These are phyloP conservation scores for Rhododendron mucronatum DNA, from an alignment of 148 eudicot genomes.

Conservation along the genomic window DNA sequence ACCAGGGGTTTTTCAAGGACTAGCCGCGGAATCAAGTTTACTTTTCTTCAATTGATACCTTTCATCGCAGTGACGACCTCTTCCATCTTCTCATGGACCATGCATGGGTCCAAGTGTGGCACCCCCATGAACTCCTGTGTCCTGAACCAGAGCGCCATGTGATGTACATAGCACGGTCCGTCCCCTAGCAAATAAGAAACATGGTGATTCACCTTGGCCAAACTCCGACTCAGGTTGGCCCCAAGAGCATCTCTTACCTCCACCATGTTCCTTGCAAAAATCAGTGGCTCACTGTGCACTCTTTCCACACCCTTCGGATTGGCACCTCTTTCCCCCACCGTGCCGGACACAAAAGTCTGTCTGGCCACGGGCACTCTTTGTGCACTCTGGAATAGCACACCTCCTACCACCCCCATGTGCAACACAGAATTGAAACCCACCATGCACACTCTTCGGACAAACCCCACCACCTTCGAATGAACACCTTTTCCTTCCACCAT, in stretches of 20 bases:
- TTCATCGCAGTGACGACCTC: conserved; percentile 19
- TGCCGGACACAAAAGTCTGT: conserved; percentile 72
- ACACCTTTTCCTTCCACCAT: too few relatives aligned
- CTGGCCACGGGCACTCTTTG: conserved; percentile 49
- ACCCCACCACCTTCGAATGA: too few relatives aligned
- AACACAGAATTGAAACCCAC: conserved; percentile 79
- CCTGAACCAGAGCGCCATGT: conserved; percentile 83
- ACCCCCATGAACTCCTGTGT: conserved; percentile 89
- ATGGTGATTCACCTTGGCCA: too few relatives aligned
- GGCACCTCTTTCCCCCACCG: too few relatives aligned
- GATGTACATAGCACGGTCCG: neutral
- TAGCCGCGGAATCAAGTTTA: too few relatives aligned
- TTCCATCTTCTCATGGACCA: conserved; percentile 37
- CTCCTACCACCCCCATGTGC: conserved; percentile 97
- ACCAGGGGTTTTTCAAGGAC: too few relatives aligned
- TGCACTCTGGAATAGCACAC: conserved; percentile 66
- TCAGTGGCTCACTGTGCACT: too few relatives aligned
- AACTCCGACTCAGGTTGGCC: too few relatives aligned
- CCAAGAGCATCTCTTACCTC: too few relatives aligned
- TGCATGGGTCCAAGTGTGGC: conserved; percentile 37
- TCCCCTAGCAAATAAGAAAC: too few relatives aligned
- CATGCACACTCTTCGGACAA: conserved; percentile 65
- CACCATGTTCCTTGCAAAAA: too few relatives aligned
- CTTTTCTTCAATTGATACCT: conserved; percentile 15
- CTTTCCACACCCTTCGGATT: too few relatives aligned